phyloP scores from a whole-genome alignment of 139 green algal genomes.

The Picochlorum sp. region DNA sequence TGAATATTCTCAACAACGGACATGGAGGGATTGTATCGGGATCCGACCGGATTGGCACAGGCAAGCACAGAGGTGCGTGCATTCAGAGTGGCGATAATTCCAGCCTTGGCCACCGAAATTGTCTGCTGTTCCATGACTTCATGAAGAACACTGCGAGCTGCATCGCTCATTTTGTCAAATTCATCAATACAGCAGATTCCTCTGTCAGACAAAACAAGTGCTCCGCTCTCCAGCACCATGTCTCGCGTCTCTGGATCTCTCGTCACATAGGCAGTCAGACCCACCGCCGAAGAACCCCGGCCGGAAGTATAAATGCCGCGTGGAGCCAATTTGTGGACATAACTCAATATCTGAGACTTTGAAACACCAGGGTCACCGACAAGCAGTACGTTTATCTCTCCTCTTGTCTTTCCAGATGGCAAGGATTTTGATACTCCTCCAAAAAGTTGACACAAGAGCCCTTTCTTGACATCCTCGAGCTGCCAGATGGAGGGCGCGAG shows the following conservation, averaged over 20 bases:
- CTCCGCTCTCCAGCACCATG: constrained; percentile 92
- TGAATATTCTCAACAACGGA: constrained; percentile 96
- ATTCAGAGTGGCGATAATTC: constrained; percentile 96
- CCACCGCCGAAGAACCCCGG: constrained; percentile 83
- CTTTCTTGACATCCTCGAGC: constrained; percentile 97
- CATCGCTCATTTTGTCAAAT: constrained; percentile 98
- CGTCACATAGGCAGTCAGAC: constrained; percentile 94
- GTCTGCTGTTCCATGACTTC: constrained; percentile 99
- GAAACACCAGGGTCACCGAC: constrained; percentile 89
- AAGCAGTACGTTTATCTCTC: constrained; percentile 95
- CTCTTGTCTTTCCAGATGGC: constrained; percentile 43
- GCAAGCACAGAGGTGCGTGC: constrained; percentile 81
- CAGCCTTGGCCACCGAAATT: constrained; percentile 94
- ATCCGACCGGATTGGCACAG: constrained; percentile 65
- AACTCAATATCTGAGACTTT: constrained; percentile 93
- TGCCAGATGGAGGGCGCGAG: constrained; percentile 94
- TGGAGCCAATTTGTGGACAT: constrained; percentile 92
- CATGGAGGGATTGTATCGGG: constrained; percentile 79
- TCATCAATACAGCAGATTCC: constrained; percentile 99
- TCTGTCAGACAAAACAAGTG: constrained; percentile 85
- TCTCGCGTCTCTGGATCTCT: constrained; percentile 86
- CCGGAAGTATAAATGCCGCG: constrained; percentile 93
- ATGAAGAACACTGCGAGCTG: constrained; percentile 79
- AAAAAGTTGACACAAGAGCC: constrained; percentile 73
- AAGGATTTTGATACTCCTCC: constrained; percentile 63